Evolutionary conservation across 139 green algal genomes (phyloP), one percentile per base, ranked within the genome.

Genomic region (Chlorella vulgaris): DNA sequence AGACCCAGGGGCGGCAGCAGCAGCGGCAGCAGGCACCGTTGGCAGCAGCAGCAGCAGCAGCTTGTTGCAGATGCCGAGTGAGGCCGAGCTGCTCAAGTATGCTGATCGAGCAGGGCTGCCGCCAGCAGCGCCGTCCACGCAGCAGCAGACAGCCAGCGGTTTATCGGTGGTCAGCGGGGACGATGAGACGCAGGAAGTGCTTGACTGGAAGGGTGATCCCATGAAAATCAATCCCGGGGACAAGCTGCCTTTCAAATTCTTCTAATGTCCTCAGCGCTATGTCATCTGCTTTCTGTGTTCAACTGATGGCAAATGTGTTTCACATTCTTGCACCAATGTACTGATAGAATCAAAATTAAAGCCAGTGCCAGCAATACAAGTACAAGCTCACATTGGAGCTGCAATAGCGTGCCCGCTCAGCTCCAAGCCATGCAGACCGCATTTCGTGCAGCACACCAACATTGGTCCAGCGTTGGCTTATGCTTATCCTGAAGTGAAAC

Each of bases 191-290:
- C 47, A 79, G 39, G 29, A 87, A n/a, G 81, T 93, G 29, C 81
- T 93, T 33, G 89, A 94, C 70, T 93, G 92, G 90, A 95, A 95
- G 71, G 92, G 92, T 0, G 92, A 96, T 4, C 89, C 91, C 0
- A 94, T 96, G 88, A 88, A 81, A 1, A 77, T 95, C 58, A 94
- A 94, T 28, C 91, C 91, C 19, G 87, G 87, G 2, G 92, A 96
- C 76, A 94, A 91, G 76, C 68, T 96, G 73, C 92, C 92, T 4
- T 94, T 95, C 85, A 90, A 89, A 74, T 92, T 91, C 51, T 60
- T 92, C 24, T 92, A 86, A 43, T 31, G 3, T 19, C 19, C 2
- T 28, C n/a, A n/a, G n/a, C n/a, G n/a, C n/a, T n/a, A n/a, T n/a
- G n/a, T n/a, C n/a, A n/a, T n/a, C n/a, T n/a, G n/a, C n/a, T n/a